Conservation (phyloP, 306 rosid species). For the Amphicarpaea edgeworthii region DNA sequence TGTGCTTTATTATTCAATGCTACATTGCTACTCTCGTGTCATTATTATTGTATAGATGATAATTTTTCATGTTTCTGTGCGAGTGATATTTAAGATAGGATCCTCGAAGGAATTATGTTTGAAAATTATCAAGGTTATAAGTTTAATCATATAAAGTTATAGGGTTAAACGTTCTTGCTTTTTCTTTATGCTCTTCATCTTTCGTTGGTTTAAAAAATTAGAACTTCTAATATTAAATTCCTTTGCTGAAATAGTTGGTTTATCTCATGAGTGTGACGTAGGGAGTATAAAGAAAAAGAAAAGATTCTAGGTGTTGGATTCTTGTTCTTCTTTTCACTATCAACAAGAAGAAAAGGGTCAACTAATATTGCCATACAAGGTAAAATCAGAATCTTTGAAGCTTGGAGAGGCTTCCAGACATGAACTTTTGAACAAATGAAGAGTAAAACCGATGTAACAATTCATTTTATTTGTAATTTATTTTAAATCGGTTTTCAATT, state of each 20-base stretch:
- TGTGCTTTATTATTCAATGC: slow-evolving; percentile 18
- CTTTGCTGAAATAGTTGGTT: slow-evolving; percentile 43
- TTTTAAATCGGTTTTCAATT: slow-evolving; percentile 9
- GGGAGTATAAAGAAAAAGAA: slow-evolving; percentile 40
- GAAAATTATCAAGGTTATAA: slow-evolving; percentile 45
- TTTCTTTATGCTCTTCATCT: slow-evolving; percentile 36
- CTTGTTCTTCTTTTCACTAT: slow-evolving; percentile 44
- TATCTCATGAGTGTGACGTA: slow-evolving; percentile 29
- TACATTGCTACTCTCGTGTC: slow-evolving; percentile 6
- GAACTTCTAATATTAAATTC: slow-evolving; percentile 25
- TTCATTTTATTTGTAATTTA: neutral
- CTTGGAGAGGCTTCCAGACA: slow-evolving; percentile 26
- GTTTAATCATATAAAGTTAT: slow-evolving; percentile 3
- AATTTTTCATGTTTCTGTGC: slow-evolving; percentile 23
- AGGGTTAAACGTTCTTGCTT: slow-evolving; percentile 36
- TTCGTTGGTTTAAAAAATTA: neutral
- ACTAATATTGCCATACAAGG: slow-evolving; percentile 55
- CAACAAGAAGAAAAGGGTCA: slow-evolving; percentile 47
- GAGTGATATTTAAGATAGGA: slow-evolving; percentile 41
- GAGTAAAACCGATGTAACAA: slow-evolving; percentile 3
- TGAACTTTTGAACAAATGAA: slow-evolving; percentile 40
- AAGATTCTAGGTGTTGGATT: slow-evolving; percentile 43
- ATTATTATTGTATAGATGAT: slow-evolving; percentile 35
- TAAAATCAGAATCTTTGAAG: slow-evolving; percentile 53
- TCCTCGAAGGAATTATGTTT: slow-evolving; percentile 33